Conservation (phyloP, 768 basidiomycete genomes). For the Saitozyma podzolica region DNA sequence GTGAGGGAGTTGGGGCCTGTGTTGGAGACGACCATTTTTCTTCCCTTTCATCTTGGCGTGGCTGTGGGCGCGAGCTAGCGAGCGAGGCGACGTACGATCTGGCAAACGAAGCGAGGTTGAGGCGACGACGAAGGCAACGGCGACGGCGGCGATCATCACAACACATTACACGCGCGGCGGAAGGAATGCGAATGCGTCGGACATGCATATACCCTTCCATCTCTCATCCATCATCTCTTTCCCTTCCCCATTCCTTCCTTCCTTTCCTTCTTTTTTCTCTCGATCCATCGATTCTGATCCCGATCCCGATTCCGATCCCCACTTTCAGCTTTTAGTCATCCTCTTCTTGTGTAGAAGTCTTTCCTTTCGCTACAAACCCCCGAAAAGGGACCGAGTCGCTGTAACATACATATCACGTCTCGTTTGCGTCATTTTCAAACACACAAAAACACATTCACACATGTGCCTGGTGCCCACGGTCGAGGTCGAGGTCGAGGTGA, state of each 20-base stretch:
- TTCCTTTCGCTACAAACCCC: neutral
- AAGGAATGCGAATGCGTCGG: neutral
- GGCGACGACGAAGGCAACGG: too few relatives aligned
- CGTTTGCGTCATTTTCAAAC: neutral
- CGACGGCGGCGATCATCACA: too few relatives aligned
- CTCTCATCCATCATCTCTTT: too few relatives aligned
- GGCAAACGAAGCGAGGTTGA: too few relatives aligned
- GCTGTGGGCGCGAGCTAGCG: too few relatives aligned
- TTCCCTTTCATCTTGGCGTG: too few relatives aligned
- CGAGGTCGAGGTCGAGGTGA: constrained; percentile 9
- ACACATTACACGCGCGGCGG: too few relatives aligned
- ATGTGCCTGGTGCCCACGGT: constrained; percentile 8
- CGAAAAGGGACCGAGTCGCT: too few relatives aligned
- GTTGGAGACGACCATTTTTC: neutral
- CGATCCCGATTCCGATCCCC: neutral
- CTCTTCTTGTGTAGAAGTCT: neutral
- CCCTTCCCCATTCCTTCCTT: neutral
- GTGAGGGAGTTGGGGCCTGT: constrained; percentile 2
- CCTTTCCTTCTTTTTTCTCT: neutral
- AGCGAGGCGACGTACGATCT: too few relatives aligned
- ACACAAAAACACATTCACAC: constrained; percentile 2
- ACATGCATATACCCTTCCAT: neutral
- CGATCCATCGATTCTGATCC: constrained; percentile 5
- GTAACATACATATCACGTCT: too few relatives aligned
- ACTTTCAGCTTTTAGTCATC: neutral